Evolutionary conservation across 2,329 filamentous ascomycete genomes (phyloP).

Genomic region (Alternaria novae-zelandiae): DNA sequence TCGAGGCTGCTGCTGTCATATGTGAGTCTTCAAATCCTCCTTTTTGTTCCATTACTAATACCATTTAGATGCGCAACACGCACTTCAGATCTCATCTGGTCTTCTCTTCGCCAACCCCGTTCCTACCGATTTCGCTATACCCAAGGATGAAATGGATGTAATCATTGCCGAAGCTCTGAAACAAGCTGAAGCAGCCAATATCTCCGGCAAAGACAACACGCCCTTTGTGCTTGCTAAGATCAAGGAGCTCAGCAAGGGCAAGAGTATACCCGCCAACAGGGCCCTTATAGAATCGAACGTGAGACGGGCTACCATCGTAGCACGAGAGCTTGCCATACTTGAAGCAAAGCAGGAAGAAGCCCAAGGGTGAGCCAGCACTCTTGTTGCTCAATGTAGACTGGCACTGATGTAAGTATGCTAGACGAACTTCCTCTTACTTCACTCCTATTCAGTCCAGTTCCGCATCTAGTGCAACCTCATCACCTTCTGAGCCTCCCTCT

Average conservation of each 20-base stretch:
- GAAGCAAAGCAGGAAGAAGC: slow-evolving; percentile 49
- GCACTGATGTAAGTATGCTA: slow-evolving; percentile 51
- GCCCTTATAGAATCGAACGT: slow-evolving; percentile 73
- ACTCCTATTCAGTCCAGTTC: slow-evolving; percentile 27
- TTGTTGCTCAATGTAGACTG: slow-evolving; percentile 36
- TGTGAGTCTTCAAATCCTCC: slow-evolving; percentile 54
- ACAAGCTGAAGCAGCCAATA: slow-evolving; percentile 48
- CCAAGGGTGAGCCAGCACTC: slow-evolving; percentile 47
- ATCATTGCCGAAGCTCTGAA: slow-evolving; percentile 51
- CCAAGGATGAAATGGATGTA: slow-evolving; percentile 57
- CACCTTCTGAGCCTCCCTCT: slow-evolving; percentile 13
- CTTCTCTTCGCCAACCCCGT: slow-evolving; percentile 90
- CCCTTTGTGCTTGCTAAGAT: slow-evolving; percentile 83
- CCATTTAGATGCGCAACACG: slow-evolving; percentile 70
- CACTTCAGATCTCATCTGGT: slow-evolving; percentile 75
- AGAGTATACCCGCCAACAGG: slow-evolving; percentile 76
- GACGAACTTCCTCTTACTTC: slow-evolving; percentile 29
- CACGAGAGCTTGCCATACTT: slow-evolving; percentile 65
- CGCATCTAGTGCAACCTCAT: slow-evolving; percentile 22
- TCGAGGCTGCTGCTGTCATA: slow-evolving; percentile 88
- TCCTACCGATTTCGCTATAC: slow-evolving; percentile 71
- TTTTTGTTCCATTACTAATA: slow-evolving; percentile 2
- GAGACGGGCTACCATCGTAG: slow-evolving; percentile 67
- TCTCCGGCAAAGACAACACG: slow-evolving; percentile 78
- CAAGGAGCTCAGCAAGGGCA: slow-evolving; percentile 75